Base-by-base conservation (phyloP, 306 rosid genomes). In the Cucumis hystrix region DNA sequence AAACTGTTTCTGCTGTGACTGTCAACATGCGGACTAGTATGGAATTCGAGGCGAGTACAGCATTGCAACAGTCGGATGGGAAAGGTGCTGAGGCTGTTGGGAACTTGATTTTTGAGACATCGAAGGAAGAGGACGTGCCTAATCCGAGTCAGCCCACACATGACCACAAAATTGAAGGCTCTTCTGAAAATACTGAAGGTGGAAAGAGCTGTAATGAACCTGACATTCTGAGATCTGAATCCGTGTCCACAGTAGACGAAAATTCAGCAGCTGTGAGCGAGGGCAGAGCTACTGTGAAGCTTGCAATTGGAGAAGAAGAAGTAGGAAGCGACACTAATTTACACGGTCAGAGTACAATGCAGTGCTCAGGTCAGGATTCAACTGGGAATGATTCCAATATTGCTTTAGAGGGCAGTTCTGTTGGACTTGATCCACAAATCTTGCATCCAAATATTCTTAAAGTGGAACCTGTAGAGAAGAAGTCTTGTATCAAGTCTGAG, bases 371-470 rank as follows among this genome's bases (percentile, higher is more conserved):
- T 35, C 91, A 77, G 18, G 85, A 80, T 86, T 81, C 85, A 51
- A 23, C 70, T 52, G 86, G 84, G 52, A 84, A 78, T 87, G 78
- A 78, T 81, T 83, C 88, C 12, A 65, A 63, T 65, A 78, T 81
- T 72, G 83, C 83, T 56, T 78, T 66, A n/a, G 86, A 82, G 23
- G 70, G 69, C 78, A 81, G 83, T 78, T 85, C 91, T 47, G 87
- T 92, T 25, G 93, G 85, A 77, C 79, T 83, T 66, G 80, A 83
- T 68, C 79, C 84, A 62, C 90, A 86, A 75, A 82, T 35, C 75
- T 78, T 76, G 79, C 83, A 51, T 10, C 83, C 59, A 16, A 65
- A 72, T 18, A 69, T 87, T 39, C 77, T 76, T n/a, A 79, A 79
- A 78, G 76, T 79, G 74, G 83, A 83, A 56, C 81, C 82, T 43